Evolutionary conservation across 2,329 filamentous ascomycete species (phyloP).

Genomic region (Teratosphaeria gauchensis): DNA sequence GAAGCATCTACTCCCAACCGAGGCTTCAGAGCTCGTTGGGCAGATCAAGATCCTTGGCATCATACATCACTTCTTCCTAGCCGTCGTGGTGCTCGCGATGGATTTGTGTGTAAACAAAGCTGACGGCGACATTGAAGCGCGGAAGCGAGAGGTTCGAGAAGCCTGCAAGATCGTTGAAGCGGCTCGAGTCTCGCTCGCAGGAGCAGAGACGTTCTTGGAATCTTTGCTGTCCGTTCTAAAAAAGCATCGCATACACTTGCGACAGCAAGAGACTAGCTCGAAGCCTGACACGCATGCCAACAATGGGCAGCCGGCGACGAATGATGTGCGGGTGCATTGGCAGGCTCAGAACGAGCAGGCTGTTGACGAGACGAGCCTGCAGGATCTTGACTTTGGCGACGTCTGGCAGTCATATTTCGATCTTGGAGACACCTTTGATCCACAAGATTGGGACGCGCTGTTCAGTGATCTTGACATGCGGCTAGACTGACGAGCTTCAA

Average conservation of each 20-base stretch:
- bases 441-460: slow-evolving; percentile 13
- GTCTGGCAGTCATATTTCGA: slow-evolving; percentile 19
- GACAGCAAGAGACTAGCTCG: neutral
- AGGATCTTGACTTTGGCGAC: slow-evolving; percentile 10
- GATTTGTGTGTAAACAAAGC: slow-evolving; percentile 19
- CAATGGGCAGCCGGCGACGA: too few relatives aligned
- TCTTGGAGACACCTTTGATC: slow-evolving; percentile 7
- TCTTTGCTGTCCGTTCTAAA: slow-evolving; percentile 15
- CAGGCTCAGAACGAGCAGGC: too few relatives aligned
- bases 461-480: slow-evolving; percentile 14
- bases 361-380: neutral
- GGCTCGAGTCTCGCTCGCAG: slow-evolving; percentile 6
- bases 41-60: neutral
- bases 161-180: slow-evolving; percentile 17
- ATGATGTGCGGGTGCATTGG: too few relatives aligned
- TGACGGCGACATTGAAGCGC: slow-evolving; percentile 3
- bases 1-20: neutral
- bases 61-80: neutral
- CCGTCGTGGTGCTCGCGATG: slow-evolving; percentile 18
- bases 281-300: neutral
- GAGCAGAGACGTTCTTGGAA: slow-evolving; percentile 13
- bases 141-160: slow-evolving; percentile 10
- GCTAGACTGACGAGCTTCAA: too few relatives aligned
- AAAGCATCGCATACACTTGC: slow-evolving; percentile 16
- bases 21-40: slow-evolving; percentile 6